These are phyloP conservation scores for Chrysoporthe austroafricana DNA, from an alignment of 2,329 filamentous ascomycete genomes.

Conservation along the genomic window DNA sequence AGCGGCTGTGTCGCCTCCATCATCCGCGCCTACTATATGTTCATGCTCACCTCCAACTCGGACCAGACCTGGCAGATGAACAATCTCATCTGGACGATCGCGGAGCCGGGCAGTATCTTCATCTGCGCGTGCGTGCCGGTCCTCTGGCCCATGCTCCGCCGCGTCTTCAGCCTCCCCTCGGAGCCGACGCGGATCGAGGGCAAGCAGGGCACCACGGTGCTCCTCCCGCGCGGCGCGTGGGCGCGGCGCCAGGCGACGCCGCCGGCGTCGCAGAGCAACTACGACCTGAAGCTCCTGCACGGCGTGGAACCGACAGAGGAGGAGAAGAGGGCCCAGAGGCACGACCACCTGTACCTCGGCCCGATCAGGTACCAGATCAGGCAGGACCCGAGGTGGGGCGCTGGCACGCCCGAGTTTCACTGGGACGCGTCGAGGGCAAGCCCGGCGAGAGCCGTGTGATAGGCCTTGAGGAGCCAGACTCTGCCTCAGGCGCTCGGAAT, in stretches of 20 bases:
- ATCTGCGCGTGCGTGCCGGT: conserved; percentile 13
- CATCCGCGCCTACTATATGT: conserved; percentile 19
- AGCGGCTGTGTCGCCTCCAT: conserved; percentile 18
- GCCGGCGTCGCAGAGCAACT: neutral
- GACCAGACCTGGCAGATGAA: conserved; percentile 12
- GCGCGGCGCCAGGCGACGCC: neutral
- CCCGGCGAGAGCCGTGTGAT: conserved; percentile 4
- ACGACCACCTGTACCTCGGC: conserved; percentile 11
- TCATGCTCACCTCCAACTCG: neutral
- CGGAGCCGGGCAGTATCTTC: conserved; percentile 12
- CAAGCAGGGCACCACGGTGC: conserved; percentile 9
- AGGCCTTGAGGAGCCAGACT: neutral
- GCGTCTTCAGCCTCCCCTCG: conserved; percentile 2
- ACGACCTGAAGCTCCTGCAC: conserved; percentile 11
- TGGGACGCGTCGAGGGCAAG: conserved; percentile 10
- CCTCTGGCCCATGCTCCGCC: conserved; percentile 15
- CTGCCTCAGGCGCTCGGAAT: too few species aligned
- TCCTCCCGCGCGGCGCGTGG: conserved; percentile 3
- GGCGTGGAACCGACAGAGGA: neutral
- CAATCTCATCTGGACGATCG: conserved; percentile 13
- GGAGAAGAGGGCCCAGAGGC: neutral
- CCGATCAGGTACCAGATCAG: conserved; percentile 11
- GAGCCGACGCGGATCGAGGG: conserved; percentile 11
- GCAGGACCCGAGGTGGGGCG: neutral
- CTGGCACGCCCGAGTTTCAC: neutral